phyloP scores from a whole-genome alignment of 164 flowering plant species.

The Aristolochia californica region DNA sequence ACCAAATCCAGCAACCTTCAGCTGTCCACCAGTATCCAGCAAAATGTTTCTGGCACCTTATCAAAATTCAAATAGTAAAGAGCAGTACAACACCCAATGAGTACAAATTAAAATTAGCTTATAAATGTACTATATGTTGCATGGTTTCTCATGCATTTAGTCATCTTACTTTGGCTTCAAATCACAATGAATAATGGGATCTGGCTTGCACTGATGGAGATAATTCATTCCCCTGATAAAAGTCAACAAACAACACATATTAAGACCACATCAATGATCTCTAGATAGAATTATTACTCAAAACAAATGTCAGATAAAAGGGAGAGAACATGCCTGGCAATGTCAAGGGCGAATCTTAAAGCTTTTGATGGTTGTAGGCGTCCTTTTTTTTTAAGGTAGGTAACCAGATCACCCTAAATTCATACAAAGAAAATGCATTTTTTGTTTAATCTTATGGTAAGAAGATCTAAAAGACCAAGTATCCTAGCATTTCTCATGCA shows the following conservation, averaged over 20 bases:
- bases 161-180: slow-evolving; percentile 95
- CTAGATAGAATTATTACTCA: no score
- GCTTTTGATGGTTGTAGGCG: slow-evolving; percentile 78
- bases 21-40: slow-evolving; percentile 87
- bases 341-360: slow-evolving; percentile 82
- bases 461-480: neutral
- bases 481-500: neutral
- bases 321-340: slow-evolving; percentile 61
- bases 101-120: slow-evolving; percentile 8
- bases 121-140: slow-evolving; percentile 8
- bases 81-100: slow-evolving; percentile 25
- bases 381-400: slow-evolving; percentile 81
- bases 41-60: slow-evolving; percentile 99
- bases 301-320: neutral
- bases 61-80: slow-evolving; percentile 71
- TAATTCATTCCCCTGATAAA: slow-evolving; percentile 89
- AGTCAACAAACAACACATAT: neutral
- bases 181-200: slow-evolving; percentile 83
- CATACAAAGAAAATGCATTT: no score
- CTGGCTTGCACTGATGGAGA: slow-evolving; percentile 97
- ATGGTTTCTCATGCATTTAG: slow-evolving; percentile 28
- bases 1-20: slow-evolving; percentile 94
- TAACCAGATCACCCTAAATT: slow-evolving; percentile 86
- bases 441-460: neutral
- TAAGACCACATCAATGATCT: neutral